Evolutionary conservation across 148 eudicot genomes (phyloP), one percentile per base, ranked within the genome.

Genomic region (Vaccinium myrtillus): DNA sequence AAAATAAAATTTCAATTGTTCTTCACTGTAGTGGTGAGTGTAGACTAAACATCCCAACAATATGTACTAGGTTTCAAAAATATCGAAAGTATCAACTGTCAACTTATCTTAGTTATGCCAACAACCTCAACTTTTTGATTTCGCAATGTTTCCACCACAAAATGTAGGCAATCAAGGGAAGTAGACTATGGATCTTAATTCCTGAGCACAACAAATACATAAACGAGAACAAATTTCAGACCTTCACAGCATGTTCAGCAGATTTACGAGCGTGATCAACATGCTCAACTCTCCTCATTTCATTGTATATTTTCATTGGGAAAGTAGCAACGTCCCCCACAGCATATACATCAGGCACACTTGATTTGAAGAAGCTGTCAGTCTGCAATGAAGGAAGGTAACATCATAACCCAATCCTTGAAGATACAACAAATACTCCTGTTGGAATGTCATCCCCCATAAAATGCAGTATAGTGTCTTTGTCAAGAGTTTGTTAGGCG

Each of bases 231-330:
- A 32, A 39, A 25, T 2, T 55, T 19, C 82, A 56, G 91, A 95
- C 98, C 98, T 95, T 95, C 39, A 95, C 99, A 84, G 98, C 98
- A 87, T 97, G 99, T 88, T 94, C 98, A 81, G 99, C 98, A 86
- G 99, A 95, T 91, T 97, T 97, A 84, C 99, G 98, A 83, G 99
- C 81, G 76, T 95, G 98, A 82, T 97, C 99, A 83, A 97, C 98
- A 84, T 97, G 99, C 88, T 97, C 99, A 82, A 97, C 98, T 86
- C 99, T 93, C 89, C 99, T 89, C 19, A 89, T 55, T 51, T 97
- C 99, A 85, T 91, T 92, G 83, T 91, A 97, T 70, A 97, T 36
- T 89, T 97, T 97, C 96, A 97, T 46, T 5, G 99, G 99, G 88
- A 97, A 97, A 83, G 98, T 93, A 50, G 98, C 99, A 80, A 94